Base-by-base conservation (phyloP, 2,329 filamentous ascomycete species). In the Mycosphaerella sp. region DNA sequence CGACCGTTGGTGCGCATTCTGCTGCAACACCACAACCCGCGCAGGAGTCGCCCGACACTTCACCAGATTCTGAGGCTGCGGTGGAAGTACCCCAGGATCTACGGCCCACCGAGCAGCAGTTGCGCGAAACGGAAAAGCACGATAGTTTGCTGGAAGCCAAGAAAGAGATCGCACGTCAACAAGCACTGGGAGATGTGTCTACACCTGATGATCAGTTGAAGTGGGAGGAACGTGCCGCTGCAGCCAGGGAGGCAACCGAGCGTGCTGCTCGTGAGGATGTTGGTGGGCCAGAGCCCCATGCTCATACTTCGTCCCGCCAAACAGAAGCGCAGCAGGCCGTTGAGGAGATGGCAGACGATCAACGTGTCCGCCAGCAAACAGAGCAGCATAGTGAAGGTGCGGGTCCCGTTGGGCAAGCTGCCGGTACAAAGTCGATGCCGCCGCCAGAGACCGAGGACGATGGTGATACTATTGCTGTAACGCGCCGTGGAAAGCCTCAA, bases 11-110 rank as follows among this genome's bases (percentile, higher is more conserved):
- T 28, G 79, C 83, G 1, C 83, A 84, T 60, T 89, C 86, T 39
- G 82, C 82, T 49, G 81, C 84, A 17, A 93, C 87, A 0, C 85
- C 87, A 1, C 79, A 78, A 32, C 76, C 83, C 35, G 79, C 83
- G 25, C 67, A 71, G 41, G 72, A 73, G 52, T 70, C 66, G 8
- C 70, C 71, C 25, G 65, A 65, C 46, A 66, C 64, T 7, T 65
- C 64, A 14, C 63, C 65, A 14, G 62, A 65, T 27, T 66, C 66
- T 3, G 64, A 67, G 32, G 51, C 48, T 40, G 59, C 54, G 3
- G 63, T 56, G 41, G 58, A 30, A 50, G 61, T 53, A 16, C 64
- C 53, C 51, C 66, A 54, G 53, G 67, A 67, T n/a, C 62, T 68
- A 34, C 60, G 61, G 6, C 59, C 66, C 14, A 62, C 67, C 18